Base-by-base conservation (phyloP, 2,329 filamentous ascomycete species). In the Clonostachys sp. region DNA sequence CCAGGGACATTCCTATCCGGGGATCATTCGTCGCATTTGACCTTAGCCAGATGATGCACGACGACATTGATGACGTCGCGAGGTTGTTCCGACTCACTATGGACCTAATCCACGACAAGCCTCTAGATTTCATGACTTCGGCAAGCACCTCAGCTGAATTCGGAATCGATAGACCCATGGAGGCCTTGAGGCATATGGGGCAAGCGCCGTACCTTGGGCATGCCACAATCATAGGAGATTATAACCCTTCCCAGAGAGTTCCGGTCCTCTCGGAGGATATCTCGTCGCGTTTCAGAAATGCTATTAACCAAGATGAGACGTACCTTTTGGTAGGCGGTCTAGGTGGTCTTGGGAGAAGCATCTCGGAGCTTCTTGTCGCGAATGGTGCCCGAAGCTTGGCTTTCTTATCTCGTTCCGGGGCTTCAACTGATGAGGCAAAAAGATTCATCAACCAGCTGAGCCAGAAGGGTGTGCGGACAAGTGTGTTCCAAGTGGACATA, bases 271-370 rank as follows among this genome's bases (percentile, higher is more conserved):
- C 51, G 13, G 47, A 53, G n/a, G 53, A 53, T 34, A 36, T 38
- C 2, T 49, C 56, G 34, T 62, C 55, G 38, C 44, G 55, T 2
- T 57, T 71, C 6, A 40, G 48, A 2, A 61, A 67, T 5, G 54
- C 49, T 6, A 55, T 74, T 41, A 64, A 66, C 4, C 46, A 54
- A 2, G 58, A 68, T 7, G 67, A 62, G 1, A 75, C 77, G 1
- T 84, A 84, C 48, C 55, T 84, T 3, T 60, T 84, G 5, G 69
- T 72, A 5, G 81, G 81, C 14, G 78, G 79, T 1, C 67, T 81
- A 0, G 78, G 80, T 14, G 81, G 80, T 12, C 65, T 84, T 1
- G 81, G 80, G 1, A 67, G 70, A 34, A 74, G 70, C 52, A 73
- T 83, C 36, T 72, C 78, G 3, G 63, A 68, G 46, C 68, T 78